A percentile compares a stretch with the other conserved stretches of the same genome.
phyloP scores from a whole-genome alignment of 768 basidiomycete species.

The Suillus variegatus region DNA sequence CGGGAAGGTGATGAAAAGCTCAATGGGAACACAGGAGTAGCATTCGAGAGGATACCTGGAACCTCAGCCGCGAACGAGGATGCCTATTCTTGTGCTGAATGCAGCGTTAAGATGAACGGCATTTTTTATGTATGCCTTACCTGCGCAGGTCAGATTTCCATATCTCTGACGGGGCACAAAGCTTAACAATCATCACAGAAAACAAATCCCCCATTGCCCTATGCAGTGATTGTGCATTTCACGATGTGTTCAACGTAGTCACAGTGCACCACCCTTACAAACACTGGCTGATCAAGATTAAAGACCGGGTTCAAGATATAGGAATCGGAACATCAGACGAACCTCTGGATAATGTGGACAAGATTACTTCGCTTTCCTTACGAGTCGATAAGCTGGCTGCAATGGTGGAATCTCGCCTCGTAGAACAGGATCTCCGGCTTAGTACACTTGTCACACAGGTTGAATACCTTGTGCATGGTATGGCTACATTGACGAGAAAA shows the following conservation, averaged over 20 bases:
- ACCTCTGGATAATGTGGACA: neutral
- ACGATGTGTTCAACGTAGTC: neutral
- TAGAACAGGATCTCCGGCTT: neutral
- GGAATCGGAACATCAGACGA: neutral
- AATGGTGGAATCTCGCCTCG: neutral
- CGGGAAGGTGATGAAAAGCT: neutral
- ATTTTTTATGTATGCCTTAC: neutral
- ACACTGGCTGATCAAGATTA: neutral
- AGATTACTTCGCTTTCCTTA: neutral
- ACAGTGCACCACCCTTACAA: neutral
- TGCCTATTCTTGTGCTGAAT: neutral
- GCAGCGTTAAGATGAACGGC: neutral
- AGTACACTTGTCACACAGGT: neutral
- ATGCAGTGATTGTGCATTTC: neutral
- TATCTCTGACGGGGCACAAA: neutral
- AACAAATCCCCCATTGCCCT: neutral
- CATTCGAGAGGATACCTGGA: neutral
- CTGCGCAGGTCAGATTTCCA: neutral
- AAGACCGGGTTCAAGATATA: neutral
- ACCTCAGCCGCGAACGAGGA: neutral
- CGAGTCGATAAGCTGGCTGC: neutral
- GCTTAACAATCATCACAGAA: neutral
- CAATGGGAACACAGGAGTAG: too few relatives aligned
- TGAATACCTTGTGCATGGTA: neutral
- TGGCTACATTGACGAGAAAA: neutral